Conservation (phyloP, 345 rosid genomes). For the rapeseed (Brassica napus) region DNA sequence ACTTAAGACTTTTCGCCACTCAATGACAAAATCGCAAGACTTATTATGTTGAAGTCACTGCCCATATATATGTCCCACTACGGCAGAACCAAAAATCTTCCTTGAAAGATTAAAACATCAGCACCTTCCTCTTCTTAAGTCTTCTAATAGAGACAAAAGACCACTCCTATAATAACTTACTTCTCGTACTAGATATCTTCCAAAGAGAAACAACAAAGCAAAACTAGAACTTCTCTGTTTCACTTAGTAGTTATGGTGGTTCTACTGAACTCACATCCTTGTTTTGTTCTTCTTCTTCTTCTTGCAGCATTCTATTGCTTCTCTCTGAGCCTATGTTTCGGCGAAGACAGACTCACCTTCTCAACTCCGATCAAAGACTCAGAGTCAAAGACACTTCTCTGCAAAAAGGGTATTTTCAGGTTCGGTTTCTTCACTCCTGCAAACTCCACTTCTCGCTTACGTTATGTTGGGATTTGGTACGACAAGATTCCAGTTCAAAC, state of each 20-base stretch:
- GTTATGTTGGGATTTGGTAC: constrained; percentile 64
- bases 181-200: neutral
- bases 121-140: neutral
- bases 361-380: constrained; percentile 43
- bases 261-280: neutral
- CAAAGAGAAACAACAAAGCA: neutral
- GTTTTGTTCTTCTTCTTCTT: constrained; percentile 16
- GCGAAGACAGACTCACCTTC: constrained; percentile 41
- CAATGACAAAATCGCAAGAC: neutral
- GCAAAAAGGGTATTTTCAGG: constrained; percentile 40
- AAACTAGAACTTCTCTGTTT: neutral
- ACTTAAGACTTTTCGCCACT: neutral
- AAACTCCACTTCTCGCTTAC: constrained; percentile 37
- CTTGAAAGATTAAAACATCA: neutral
- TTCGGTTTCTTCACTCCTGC: constrained; percentile 63
- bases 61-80: neutral
- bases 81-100: neutral
- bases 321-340: constrained; percentile 14
- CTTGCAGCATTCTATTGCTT: constrained; percentile 29
- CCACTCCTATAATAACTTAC: constrained; percentile 11
- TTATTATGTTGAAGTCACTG: neutral
- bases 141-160: constrained; percentile 5
- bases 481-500: constrained; percentile 29
- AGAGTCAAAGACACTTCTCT: constrained; percentile 40
- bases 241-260: neutral